Evolutionary conservation across 148 eudicot genomes (phyloP), one percentile per base, ranked within the genome.

Genomic region (Amaranthus cruentus): DNA sequence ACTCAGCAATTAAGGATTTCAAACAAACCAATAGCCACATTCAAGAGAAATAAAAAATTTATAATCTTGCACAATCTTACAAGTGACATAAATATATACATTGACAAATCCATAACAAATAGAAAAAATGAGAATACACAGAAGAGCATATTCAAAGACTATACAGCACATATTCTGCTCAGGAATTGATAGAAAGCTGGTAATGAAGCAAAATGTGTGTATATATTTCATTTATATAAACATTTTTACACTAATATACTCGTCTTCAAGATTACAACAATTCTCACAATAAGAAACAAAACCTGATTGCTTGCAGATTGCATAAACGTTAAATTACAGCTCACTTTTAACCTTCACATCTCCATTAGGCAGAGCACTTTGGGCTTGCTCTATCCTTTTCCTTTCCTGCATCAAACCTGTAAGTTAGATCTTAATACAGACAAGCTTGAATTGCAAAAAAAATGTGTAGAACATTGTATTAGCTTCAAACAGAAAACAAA

Each of bases 331-430:
- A 28, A 28, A 46, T 71, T 84, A 87, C 11, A 76, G 81, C 82
- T 90, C 89, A 49, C 79, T 74, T 82, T 87, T 89, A 59, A 89
- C 87, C 81, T 88, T 91, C 64, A 84, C 75, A 60, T 88, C 88
- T 49, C 95, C 91, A 72, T 90, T 90, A 18, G 87, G 91, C 74
- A 88, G 81, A 47, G 75, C 76, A 62, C 76, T 81, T 70, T 86
- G 94, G 47, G 90, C 82, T 83, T 85, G 95, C 6, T 87, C 84
- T 57, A 86, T 52, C 68, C 85, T 81, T 70, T 83, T 90, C 51
- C 78, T 59, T 83, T 93, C 98, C 94, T 90, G 86, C 81, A 81
- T 8, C 60, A 55, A 70, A 15, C 55, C 43, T 43, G 66, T 55
- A 12, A 46, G 13, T 73, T 44, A 63, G 68, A 73, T 52, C 47